Percentiles rank a stretch among this genome's conserved stretches.
phyloP scores from a whole-genome alignment of 2,329 filamentous ascomycete species.

The Aspergillus pseudoterreus region DNA sequence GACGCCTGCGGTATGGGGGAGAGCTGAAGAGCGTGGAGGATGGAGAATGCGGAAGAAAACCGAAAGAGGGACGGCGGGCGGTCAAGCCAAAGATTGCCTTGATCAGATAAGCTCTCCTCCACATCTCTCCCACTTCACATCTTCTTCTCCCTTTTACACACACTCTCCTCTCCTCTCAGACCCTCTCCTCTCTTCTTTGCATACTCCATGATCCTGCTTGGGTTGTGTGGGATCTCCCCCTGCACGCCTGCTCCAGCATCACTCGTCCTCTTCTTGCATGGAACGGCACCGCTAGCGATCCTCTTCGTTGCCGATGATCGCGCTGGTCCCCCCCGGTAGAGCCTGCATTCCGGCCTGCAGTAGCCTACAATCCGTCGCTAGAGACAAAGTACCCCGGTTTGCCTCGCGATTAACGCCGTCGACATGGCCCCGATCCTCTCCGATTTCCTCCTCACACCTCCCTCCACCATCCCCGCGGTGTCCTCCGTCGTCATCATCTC shows the following conservation, averaged over 20 bases:
- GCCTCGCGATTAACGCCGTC: conserved; percentile 13
- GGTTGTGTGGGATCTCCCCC: not conserved
- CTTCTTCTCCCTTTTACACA: not conserved
- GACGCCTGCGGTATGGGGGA: not conserved
- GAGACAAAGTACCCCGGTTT: conserved; percentile 15
- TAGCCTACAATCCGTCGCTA: conserved; percentile 25
- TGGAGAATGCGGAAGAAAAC: not conserved
- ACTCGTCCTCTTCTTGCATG: not conserved
- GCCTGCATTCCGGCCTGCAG: conserved; percentile 33
- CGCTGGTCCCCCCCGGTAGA: conserved; percentile 26
- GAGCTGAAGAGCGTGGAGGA: not conserved
- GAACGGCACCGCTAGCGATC: conserved; percentile 17
- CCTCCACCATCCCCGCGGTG: not conserved
- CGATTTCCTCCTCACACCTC: conserved; percentile 5
- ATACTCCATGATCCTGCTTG: not conserved
- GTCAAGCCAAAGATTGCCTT: not conserved
- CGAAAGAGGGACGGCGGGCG: not conserved
- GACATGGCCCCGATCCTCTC: conserved; percentile 8
- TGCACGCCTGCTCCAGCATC: not conserved
- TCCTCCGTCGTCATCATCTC: not conserved
- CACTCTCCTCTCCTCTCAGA: not conserved
- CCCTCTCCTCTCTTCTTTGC: not conserved
- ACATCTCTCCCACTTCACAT: conserved; percentile 1
- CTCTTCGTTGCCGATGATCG: conserved; percentile 27
- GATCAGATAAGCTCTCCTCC: not conserved